Evolutionary conservation across 495 filamentous ascomycete genomes (phyloP), one percentile per base, ranked within the genome.

Genomic region (Lasiosphaeriaceae sp.): DNA sequence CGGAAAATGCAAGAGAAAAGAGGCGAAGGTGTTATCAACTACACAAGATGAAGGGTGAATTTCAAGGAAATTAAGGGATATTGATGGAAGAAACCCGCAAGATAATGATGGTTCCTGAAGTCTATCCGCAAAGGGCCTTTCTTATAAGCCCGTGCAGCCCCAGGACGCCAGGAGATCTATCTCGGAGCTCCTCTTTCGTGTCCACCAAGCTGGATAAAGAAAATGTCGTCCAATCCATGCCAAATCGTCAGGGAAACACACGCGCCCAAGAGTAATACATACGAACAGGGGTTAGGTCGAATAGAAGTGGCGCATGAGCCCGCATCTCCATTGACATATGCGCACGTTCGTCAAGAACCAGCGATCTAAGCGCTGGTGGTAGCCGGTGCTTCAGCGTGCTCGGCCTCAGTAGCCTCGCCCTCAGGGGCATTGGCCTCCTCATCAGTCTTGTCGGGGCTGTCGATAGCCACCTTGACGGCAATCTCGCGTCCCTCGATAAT

Each of bases 401-500:
- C 59, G 48, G 74, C 66, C 31, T 71, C 73, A 60, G 77, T 14
- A 34, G 31, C 57, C 61, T 63, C 56, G 23, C 44, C 76, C 68
- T 84, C 81, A 49, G 71, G 71, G 39, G 69, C 72, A 56, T 76
- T 74, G 50, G 80, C 77, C 70, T 90, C 86, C 61, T 94, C 88
- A 55, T 97, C 94, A 67, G 96, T 93, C 85, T 97, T 98, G 75
- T 94, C 92, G 58, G 94, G 94, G 83, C 92, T 96, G 76, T 98
- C 94, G 66, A 98, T 97, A 71, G 94, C 94, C 63, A 98, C 90
- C 88, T 98, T 98, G 79, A 98, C 94, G 59, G 94, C 95, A 66
- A 98, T 97, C 82, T 97, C 94, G 63, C 94, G 93, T 47, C 95
- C 95, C 68, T 97, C 94, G 56, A 97, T 90, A 63, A 94, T 89